Evolutionary conservation across 768 basidiomycete species (phyloP), one percentile per base, ranked within the genome.

Genomic region (Calvatia gigantea): DNA sequence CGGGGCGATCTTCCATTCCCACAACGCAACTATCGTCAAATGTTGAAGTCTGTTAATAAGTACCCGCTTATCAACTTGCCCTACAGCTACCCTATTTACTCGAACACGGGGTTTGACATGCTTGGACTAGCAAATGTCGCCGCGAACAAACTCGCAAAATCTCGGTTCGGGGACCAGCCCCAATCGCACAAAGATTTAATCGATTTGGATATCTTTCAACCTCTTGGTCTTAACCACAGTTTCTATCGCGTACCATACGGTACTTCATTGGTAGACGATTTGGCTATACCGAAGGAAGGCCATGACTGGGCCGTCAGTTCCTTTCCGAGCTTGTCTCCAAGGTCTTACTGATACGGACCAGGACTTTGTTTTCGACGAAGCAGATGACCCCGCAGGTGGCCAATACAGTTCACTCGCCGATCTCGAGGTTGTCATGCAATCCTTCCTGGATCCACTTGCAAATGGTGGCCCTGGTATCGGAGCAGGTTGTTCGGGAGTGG

Each of bases 81-180:
- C 2, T 77, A 74, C 58, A 66, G 67, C 3, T 79, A 73, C 58
- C 79, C 84, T 2, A 74, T 94, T 11, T 95, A 95, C 67, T 91
- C 89, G 14, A 76, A 84, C 15, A 83, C 85, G 0, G 92, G 91
- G 0, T 88, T 92, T 54, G 85, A 88, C 64, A 74, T 93, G 46
- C 75, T 94, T 42, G 82, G 87, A 42, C 75, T 91, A 32, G 52
- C 79, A 79, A 57, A 85, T 85, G 32, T 85, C 73, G 51, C 75
- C 69, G 60, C 80, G 78, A 80, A 82, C 59, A 73, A 73, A 14
- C 71, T 74, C 33, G 71, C 75, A 0, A 59, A 56, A n/a, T 25
- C 61, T 9, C 52, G 57, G 5, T 57, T 62, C n/a, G 62, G 61
- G 14, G 59, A 58, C 14, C 63, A 69, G 58, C 68, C 69, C 2